Evolutionary conservation across 345 rosid species (phyloP), one percentile per base, ranked within the genome.

Genomic region (Sonneratia caseolaris): DNA sequence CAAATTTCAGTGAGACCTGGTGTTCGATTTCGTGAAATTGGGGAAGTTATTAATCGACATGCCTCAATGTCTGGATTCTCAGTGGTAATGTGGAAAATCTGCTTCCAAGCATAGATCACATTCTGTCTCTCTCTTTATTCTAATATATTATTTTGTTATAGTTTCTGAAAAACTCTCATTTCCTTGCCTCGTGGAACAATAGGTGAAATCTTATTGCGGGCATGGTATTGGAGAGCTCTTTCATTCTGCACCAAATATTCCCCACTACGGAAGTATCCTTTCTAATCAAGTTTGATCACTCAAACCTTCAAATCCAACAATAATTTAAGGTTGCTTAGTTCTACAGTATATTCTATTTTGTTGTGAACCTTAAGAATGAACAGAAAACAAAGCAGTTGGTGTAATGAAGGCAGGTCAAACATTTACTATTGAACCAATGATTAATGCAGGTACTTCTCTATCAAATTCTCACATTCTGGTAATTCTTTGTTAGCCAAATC

Each of bases 141-240:
- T 16, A 38, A 24, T 77, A 1, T 55, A 12, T 15, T 14, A 62
- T 24, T 47, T 72, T 64, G 57, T 67, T 42, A 18, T 42, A 59
- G 73, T 77, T 0, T 24, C 69, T 57, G 64, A 45, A 45, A 21
- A 57, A 21, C 32, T 27, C 22, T 35, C 11, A 27, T 61, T 62
- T 62, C 66, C 37, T 62, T 62, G 37, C 13, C 32, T 62, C 6
- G 2, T 59, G 18, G 21, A 57, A 62, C 16, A 77, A 81, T 77
- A 95, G 99, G 99, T 95, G 79, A 89, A 86, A 81, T 90, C 99
- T 15, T 87, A 85, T 68, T 95, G 97, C 27, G 99, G 97, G 67
- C 99, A 95, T 75, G 99, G 99, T 65, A 87, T 95, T 62, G 99
- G 99, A 64, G 97, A 95, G 84, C 93, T 91, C 72, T 95, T 92